Base-by-base conservation (phyloP, 352 stramenopile species). In the Achlya hypogyna region DNA sequence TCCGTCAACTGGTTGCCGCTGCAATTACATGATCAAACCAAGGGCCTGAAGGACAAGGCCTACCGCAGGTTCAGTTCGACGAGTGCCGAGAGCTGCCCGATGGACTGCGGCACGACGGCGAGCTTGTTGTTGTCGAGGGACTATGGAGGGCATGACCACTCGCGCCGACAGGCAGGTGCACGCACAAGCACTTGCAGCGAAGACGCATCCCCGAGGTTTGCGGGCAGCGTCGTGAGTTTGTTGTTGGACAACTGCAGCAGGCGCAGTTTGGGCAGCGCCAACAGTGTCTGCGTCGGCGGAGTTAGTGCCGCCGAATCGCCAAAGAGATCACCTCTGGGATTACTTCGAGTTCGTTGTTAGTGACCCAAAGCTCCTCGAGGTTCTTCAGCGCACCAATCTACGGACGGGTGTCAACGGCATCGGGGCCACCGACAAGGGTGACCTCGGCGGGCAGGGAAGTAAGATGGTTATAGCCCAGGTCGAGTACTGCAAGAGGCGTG, bases 221-320 rank as follows among this genome's bases (percentile, higher is more conserved):
- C 31, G 6, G 49, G 49, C 8, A 56, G 10, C 10, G 16, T 10
- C 49, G 25, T 56, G 49, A 56, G 49, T n/a, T 56, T 56, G 49
- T 64, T 64, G 42, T 64, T 64, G 56, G 56, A 64, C 29, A 64
- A 32, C 25, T 64, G 56, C 2, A 64, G 25, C 25, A 64, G 52
- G 18, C 25, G 22, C 2, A 64, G 42, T 10, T 51, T 40, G 16
- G 56, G 56, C 20, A 64, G 29, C n/a, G 20, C 25, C 5, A 64
- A 27, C 18, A 64, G 18, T 8, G 56, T 20, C 56, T 64, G 14
- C 23, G 10, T 32, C 20, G 8, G 3, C 4, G 22, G 52, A 51
- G 40, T 32, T 1, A 45, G 38, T 9, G 1, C 6, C 38, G 38
- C 38, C 38, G 2, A 45, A 6, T 8, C 4, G 34, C 12, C 18